Evolutionary conservation across 345 rosid species (phyloP), one percentile per base, ranked within the genome.

Genomic region (Physaria fendleri): DNA sequence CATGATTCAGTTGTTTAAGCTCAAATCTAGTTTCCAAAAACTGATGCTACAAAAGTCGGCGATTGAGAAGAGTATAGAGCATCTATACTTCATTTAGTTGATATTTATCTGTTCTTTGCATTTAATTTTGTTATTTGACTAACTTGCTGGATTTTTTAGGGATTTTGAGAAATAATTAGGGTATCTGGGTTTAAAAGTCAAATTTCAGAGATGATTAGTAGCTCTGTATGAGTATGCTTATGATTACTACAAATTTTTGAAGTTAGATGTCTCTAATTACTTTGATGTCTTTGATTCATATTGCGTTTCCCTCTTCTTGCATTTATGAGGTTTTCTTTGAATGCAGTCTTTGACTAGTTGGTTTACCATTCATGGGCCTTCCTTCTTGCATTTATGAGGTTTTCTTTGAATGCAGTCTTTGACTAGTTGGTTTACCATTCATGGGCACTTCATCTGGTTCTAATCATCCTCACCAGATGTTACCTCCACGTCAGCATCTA

Each of bases 391-490:
- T 34, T 34, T 20, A 30, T 32, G 40, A 22, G 43, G 4, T 13
- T 28, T 33, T 15, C 0, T 20, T 28, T 43, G 15, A 52, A 27
- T 63, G 47, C 66, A 68, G 69, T 27, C 15, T 56, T 32, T 68
- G 13, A 30, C 50, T 41, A 1, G 54, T 55, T 44, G 2, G 52
- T 41, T 17, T 49, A 5, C 9, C 15, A 51, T 73, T 71, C 58
- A 92, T 92, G 99, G 95, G 93, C 17, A 76, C 95, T 59, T 92
- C 94, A 17, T 84, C 97, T 61, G 99, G 93, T 53, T 89, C 98
- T 32, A 80, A 86, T 62, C 77, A 81, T 53, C 78, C 80, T 62
- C 81, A 82, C 33, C 92, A 82, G 40, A 89, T 93, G 97, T 76
- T 87, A 39, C 97, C 99, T 58, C 97, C 97, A 34, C 83, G 95